phyloP scores from a whole-genome alignment of 495 filamentous ascomycete genomes.

The Penicillium angulare region DNA sequence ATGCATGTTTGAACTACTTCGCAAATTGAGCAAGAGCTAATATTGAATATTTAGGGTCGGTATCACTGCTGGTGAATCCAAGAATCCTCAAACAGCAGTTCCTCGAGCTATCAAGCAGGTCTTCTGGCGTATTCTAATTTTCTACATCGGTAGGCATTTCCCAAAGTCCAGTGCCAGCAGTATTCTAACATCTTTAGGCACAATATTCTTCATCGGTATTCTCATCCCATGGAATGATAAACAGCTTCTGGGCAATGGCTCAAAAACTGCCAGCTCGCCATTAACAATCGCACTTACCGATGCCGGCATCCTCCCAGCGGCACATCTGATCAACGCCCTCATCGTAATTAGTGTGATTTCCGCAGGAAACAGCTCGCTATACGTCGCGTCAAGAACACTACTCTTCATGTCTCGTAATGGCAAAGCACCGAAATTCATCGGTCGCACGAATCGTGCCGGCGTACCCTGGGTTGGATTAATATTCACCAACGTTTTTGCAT shows the following conservation, averaged over 20 bases:
- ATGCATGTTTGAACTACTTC: constrained; percentile 31
- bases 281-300: constrained; percentile 70
- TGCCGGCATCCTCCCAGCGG: constrained; percentile 65
- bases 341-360: constrained; percentile 68
- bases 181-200: constrained; percentile 14
- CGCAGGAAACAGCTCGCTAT: constrained; percentile 68
- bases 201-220: constrained; percentile 68
- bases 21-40: background rate
- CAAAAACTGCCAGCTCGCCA: constrained; percentile 62
- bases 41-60: constrained; percentile 50
- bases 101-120: constrained; percentile 67
- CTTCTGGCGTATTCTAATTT: constrained; percentile 69
- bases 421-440: constrained; percentile 65
- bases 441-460: constrained; percentile 59
- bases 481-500: constrained; percentile 62
- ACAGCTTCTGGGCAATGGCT: constrained; percentile 40
- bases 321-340: constrained; percentile 69
- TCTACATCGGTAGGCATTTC: constrained; percentile 61
- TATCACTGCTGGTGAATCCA: constrained; percentile 66
- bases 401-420: constrained; percentile 63
- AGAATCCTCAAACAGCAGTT: constrained; percentile 59
- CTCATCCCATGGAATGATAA: constrained; percentile 57
- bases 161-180: too few relatives aligned
- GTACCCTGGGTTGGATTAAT: constrained; percentile 64
- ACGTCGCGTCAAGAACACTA: constrained; percentile 64